Percentiles rank a stretch among this genome's conserved stretches.
Evolutionary conservation across 306 rosid genomes (phyloP).

Genomic region (Fagus sylvatica): DNA sequence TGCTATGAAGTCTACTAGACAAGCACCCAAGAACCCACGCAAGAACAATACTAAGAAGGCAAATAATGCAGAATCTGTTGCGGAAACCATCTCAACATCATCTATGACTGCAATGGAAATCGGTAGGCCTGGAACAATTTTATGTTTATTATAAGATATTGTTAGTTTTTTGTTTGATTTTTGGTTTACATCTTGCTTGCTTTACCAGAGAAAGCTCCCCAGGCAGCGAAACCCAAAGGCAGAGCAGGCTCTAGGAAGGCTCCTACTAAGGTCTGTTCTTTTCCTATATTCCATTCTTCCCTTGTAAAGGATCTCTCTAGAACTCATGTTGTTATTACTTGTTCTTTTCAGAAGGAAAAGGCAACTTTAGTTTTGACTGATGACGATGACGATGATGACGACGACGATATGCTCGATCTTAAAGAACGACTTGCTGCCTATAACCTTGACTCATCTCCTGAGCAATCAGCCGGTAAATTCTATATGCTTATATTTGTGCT

Average conservation of each 20-base stretch:
- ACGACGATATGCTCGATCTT: slow-evolving; percentile 62
- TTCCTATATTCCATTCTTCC: neutral
- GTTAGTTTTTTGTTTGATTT: neutral
- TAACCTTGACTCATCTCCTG: slow-evolving; percentile 72
- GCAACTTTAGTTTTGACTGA: slow-evolving; percentile 21
- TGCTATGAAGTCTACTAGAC: slow-evolving; percentile 29
- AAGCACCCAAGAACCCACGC: slow-evolving; percentile 63
- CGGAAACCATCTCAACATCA: slow-evolving; percentile 34
- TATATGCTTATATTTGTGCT: neutral
- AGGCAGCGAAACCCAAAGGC: slow-evolving; percentile 55
- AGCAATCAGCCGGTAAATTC: slow-evolving; percentile 51
- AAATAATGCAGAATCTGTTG: slow-evolving; percentile 45
- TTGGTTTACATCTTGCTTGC: neutral
- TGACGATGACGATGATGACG: slow-evolving; percentile 45
- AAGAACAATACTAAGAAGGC: slow-evolving; percentile 61
- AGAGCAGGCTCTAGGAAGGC: slow-evolving; percentile 57
- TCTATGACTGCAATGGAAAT: slow-evolving; percentile 56
- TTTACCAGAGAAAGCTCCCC: slow-evolving; percentile 51
- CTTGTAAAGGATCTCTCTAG: neutral
- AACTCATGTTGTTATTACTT: neutral
- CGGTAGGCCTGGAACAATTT: slow-evolving; percentile 43
- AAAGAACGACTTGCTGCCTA: slow-evolving; percentile 95
- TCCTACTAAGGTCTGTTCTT: slow-evolving; percentile 46
- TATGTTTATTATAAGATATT: neutral
- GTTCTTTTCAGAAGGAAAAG: slow-evolving; percentile 38